A percentile compares a stretch with the other conserved stretches of the same genome.
phyloP scores from a whole-genome alignment of 2,329 filamentous ascomycete genomes.

The Blastomyces percursus region DNA sequence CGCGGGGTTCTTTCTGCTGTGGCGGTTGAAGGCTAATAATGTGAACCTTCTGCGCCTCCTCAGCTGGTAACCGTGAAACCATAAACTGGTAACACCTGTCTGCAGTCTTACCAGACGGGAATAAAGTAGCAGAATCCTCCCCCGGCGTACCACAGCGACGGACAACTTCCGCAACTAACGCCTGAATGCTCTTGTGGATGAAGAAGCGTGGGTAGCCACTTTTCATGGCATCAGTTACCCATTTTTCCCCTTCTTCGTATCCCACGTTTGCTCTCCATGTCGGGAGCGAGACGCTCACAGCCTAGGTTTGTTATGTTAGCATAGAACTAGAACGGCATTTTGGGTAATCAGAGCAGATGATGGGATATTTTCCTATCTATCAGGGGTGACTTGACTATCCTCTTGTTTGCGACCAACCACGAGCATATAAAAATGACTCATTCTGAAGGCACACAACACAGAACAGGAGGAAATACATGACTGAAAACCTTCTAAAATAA shows the following conservation, averaged over 20 bases:
- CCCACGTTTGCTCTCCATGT: slow-evolving; percentile 85
- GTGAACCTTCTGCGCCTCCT: slow-evolving; percentile 41
- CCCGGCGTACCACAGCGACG: slow-evolving; percentile 44
- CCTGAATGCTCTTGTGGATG: slow-evolving; percentile 70
- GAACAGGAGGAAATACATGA: background rate
- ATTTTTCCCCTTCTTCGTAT: slow-evolving; percentile 84
- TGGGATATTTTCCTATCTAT: background rate
- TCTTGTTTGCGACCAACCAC: background rate
- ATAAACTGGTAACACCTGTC: slow-evolving; percentile 66
- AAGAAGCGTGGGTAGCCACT: slow-evolving; percentile 95
- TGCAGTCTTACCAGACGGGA: slow-evolving; percentile 63
- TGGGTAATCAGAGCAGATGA: background rate
- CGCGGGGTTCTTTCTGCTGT: slow-evolving; percentile 31
- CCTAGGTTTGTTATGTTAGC: slow-evolving; percentile 43
- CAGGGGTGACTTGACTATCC: background rate
- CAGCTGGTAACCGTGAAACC: slow-evolving; percentile 26
- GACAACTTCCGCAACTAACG: slow-evolving; percentile 59
- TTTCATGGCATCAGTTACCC: slow-evolving; percentile 74
- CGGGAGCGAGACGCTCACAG: slow-evolving; percentile 88
- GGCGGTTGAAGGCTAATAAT: slow-evolving; percentile 42
- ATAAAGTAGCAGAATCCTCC: slow-evolving; percentile 62
- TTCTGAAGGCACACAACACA: background rate
- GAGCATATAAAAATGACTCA: background rate
- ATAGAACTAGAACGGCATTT: background rate
- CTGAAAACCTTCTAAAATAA: background rate